Conservation (phyloP, 2,329 filamentous ascomycete species). For the Geoglossum cookeanum region DNA sequence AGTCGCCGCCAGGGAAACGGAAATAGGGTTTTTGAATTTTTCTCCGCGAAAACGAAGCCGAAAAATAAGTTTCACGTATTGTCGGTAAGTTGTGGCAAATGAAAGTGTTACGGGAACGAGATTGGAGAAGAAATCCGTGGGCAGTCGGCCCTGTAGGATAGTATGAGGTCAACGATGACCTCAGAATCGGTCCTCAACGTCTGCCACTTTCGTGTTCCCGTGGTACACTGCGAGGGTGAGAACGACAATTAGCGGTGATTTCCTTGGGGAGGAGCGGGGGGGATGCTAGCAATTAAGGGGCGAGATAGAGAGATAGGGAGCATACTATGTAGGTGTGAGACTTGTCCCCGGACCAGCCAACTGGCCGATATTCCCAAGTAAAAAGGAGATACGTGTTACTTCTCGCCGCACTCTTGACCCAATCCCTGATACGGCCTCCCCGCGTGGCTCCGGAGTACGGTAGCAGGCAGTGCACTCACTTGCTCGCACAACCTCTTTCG, state of each 20-base stretch:
- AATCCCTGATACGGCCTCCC: background rate
- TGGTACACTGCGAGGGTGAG: background rate
- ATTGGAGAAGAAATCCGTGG: background rate
- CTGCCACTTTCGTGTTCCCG: background rate
- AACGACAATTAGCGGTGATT: background rate
- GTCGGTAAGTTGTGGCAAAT: background rate
- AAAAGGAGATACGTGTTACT: background rate
- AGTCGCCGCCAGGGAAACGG: background rate
- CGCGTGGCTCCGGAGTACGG: background rate
- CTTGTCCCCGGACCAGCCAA: background rate
- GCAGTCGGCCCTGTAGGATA: background rate
- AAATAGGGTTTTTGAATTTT: background rate
- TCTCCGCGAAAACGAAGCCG: background rate
- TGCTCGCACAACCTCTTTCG: background rate
- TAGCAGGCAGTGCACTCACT: background rate
- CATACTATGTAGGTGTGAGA: no score
- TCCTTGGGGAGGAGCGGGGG: background rate
- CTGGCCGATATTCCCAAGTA: background rate
- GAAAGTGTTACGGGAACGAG: background rate
- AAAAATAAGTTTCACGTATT: background rate
- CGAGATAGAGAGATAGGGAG: no score
- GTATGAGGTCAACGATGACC: background rate
- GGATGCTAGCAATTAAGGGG: background rate
- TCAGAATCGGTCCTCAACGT: background rate
- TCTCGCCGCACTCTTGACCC: background rate